Conservation (phyloP, 768 basidiomycete genomes). For the Pleurotus tuber-regium region DNA sequence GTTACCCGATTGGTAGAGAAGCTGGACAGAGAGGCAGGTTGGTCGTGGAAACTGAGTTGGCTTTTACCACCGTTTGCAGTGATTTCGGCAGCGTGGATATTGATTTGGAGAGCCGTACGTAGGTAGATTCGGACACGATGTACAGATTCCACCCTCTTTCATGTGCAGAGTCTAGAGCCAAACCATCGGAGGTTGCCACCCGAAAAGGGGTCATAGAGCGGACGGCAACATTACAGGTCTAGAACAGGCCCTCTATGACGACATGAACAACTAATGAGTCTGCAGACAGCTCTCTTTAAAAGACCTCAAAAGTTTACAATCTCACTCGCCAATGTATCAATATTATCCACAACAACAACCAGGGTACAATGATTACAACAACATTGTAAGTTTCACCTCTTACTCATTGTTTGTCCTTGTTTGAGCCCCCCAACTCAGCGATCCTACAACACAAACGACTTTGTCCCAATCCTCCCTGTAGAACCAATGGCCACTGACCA, state of each 20-base stretch:
- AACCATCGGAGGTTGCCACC: no score
- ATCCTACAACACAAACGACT: not conserved
- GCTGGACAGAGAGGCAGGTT: conserved; percentile 46
- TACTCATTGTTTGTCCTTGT: conserved; percentile 9
- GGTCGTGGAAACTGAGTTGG: conserved; percentile 39
- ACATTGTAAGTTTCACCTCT: no score
- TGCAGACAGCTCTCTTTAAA: not conserved
- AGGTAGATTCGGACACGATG: not conserved
- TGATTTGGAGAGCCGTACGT: conserved; percentile 5
- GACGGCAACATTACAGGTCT: no score
- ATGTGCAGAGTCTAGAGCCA: not conserved
- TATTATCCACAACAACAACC: not conserved
- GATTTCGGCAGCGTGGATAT: conserved; percentile 2
- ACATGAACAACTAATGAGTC: not conserved
- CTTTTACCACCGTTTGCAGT: conserved; percentile 12
- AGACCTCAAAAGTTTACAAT: not conserved
- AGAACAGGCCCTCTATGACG: not conserved
- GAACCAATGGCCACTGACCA: conserved; percentile 46
- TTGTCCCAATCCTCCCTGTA: not conserved
- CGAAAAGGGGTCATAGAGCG: no score
- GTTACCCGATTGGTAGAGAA: conserved; percentile 46
- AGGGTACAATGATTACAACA: no score
- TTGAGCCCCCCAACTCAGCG: not conserved
- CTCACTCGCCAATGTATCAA: not conserved
- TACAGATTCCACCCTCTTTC: conserved; percentile 1